Conservation (phyloP, 176 grass and related monocot genomes). For the Bromus sterilis region DNA sequence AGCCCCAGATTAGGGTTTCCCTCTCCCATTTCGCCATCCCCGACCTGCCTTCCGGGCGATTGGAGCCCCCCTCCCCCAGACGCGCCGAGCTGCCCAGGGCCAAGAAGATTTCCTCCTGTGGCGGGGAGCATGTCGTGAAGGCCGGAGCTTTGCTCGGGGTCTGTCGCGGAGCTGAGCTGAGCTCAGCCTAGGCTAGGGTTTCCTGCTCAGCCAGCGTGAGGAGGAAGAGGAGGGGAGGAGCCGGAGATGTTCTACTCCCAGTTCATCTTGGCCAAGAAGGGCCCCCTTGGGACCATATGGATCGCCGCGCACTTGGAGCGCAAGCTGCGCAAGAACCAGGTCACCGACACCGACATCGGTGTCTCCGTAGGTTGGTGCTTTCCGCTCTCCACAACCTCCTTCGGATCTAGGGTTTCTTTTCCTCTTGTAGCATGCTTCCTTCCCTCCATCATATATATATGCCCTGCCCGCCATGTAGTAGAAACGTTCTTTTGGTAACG, state of each 20-base stretch:
- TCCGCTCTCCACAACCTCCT: background rate
- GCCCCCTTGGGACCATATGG: conserved; percentile 98
- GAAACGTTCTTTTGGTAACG: background rate
- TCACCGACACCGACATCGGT: conserved; percentile 95
- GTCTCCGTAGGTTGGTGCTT: conserved; percentile 87
- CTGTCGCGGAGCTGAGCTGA: conserved; percentile 5
- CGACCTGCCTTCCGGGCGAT: background rate
- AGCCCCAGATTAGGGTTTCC: conserved; percentile 32
- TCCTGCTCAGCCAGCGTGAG: background rate
- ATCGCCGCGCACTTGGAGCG: conserved; percentile 98
- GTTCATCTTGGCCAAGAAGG: conserved; percentile 99
- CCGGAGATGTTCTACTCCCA: conserved; percentile 97
- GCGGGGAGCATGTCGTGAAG: conserved; percentile 14
- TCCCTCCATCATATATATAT: background rate
- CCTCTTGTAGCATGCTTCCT: background rate
- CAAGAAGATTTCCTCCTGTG: background rate
- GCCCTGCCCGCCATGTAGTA: background rate
- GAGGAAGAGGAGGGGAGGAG: background rate
- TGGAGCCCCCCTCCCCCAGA: background rate
- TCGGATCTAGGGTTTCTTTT: conserved; percentile 16
- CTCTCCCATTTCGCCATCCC: background rate
- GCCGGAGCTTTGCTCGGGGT: conserved; percentile 12
- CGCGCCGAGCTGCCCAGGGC: background rate
- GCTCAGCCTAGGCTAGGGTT: conserved; percentile 26
- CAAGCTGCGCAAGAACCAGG: conserved; percentile 96